phyloP scores from a whole-genome alignment of 2,329 filamentous ascomycete species.

The Claviceps sp. region DNA sequence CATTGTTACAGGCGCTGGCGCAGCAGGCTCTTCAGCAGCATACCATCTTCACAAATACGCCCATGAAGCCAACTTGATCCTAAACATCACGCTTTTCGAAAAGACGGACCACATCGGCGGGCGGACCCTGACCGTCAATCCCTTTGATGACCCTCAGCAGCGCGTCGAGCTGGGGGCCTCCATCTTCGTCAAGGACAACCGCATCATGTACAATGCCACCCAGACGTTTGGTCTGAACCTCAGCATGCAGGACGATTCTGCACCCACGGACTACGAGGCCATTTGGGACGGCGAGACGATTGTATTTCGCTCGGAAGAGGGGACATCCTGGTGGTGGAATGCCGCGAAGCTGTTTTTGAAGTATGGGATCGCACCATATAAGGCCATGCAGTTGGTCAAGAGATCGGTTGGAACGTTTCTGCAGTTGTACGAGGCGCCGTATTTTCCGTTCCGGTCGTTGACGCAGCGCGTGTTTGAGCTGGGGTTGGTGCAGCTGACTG shows the following conservation, averaged over 20 bases:
- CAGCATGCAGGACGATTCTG: constrained; percentile 27
- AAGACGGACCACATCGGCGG: constrained; percentile 66
- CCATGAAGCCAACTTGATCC: constrained; percentile 37
- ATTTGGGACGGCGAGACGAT: constrained; percentile 76
- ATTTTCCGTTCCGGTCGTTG: constrained; percentile 74
- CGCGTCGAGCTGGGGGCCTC: constrained; percentile 81
- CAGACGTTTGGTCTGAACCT: constrained; percentile 55
- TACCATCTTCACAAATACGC: constrained; percentile 70
- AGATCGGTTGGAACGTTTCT: constrained; percentile 59
- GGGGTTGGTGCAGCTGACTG: constrained; percentile 52
- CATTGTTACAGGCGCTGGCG: constrained; percentile 57
- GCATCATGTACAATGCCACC: constrained; percentile 65
- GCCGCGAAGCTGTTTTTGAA: constrained; percentile 67
- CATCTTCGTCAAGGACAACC: constrained; percentile 79
- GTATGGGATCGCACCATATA: constrained; percentile 69
- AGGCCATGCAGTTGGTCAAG: constrained; percentile 60
- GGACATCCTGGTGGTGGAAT: constrained; percentile 62
- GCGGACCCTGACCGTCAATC: constrained; percentile 71
- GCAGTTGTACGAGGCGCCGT: constrained; percentile 63
- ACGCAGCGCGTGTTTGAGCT: constrained; percentile 54
- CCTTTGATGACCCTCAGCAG: constrained; percentile 50
- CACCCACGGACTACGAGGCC: constrained; percentile 46
- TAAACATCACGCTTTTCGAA: constrained; percentile 85
- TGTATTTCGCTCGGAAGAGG: constrained; percentile 50
- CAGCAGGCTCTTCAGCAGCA: constrained; percentile 75